A percentile compares a stretch with the other conserved stretches of the same genome.
phyloP scores from a whole-genome alignment of 2,329 filamentous ascomycete species.

The Pseudocercospora musae region DNA sequence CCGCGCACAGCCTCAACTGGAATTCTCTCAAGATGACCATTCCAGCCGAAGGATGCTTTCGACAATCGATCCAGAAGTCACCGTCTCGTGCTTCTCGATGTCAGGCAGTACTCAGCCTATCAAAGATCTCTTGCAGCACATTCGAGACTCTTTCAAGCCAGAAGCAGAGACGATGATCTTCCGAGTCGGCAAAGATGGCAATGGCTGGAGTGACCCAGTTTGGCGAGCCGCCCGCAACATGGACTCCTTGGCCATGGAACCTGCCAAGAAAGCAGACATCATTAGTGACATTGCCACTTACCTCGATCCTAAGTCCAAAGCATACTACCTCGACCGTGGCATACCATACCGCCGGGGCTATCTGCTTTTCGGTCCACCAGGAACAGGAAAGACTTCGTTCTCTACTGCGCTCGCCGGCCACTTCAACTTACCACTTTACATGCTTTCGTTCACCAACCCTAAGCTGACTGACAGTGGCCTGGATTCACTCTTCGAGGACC shows the following conservation, averaged over 20 bases:
- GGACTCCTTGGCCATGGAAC: conserved; percentile 69
- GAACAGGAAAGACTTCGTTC: conserved; percentile 95
- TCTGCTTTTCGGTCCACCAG: conserved; percentile 85
- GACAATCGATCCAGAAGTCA: conserved; percentile 13
- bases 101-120: conserved; percentile 34
- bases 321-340: conserved; percentile 88
- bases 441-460: conserved; percentile 90
- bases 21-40: neutral
- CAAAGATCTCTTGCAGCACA: conserved; percentile 45
- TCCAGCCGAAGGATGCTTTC: neutral
- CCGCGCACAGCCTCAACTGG: neutral
- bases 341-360: conserved; percentile 94
- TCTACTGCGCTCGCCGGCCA: conserved; percentile 92
- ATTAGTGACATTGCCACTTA: conserved; percentile 72
- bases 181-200: conserved; percentile 20
- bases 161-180: conserved; percentile 23
- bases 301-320: conserved; percentile 63
- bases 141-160: conserved; percentile 39
- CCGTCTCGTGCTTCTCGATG: conserved; percentile 21
- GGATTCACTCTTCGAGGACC: conserved; percentile 95
- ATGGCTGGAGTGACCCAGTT: conserved; percentile 36
- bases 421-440: conserved; percentile 93
- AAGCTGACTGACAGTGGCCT: conserved; percentile 98
- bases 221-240: conserved; percentile 66
- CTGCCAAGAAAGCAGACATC: conserved; percentile 60